Evolutionary conservation across 139 green algal genomes (phyloP), one percentile per base, ranked within the genome.

Genomic region (Volvox reticuliferus): DNA sequence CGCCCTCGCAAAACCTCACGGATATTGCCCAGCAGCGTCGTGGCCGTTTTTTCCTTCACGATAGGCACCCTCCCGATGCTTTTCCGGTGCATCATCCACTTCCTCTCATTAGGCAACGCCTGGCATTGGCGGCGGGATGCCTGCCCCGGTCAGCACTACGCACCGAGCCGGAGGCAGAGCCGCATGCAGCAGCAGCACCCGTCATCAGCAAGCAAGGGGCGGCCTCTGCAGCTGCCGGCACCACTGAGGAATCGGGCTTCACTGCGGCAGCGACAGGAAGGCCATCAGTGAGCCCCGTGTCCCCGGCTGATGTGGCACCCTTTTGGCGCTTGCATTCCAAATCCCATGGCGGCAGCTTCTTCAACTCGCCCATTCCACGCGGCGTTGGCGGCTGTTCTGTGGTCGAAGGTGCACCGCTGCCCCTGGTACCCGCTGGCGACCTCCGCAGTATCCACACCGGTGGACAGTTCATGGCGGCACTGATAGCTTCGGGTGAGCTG

Each of bases 351-450:
- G 26, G 73, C 73, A 28, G 67, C 22, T 28, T 28, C 6, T 12
- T 26, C 73, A 1, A 36, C 73, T 79, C 20, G 24, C 14, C 1
- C 76, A 14, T 35, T 82, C 13, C 76, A 62, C 16, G 76, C 3
- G 36, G 44, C 79, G 35, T 36, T 55, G 69, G 79, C 37, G 32
- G 44, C 79, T 36, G 79, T 26, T 21, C 77, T 35, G 77, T 32
- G 33, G 33, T 80, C 14, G 26, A 2, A 36, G 35, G 50, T n/a
- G 12, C 50, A 55, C 28, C 24, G 28, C 82, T 87, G 61, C 62
- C 82, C 30, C 62, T 87, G n/a, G 82, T 63, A 3, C 82, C 82
- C 62, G 82, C 82, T 6, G 82, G 82, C 1, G 55, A 87, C 32
- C 62, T 87, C 37, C 22, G 16, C 0, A 55, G 44, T 24, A 55